These are phyloP conservation scores for Tillandsia fasciculata DNA, from an alignment of 176 grass and related monocot genomes.

Conservation along the genomic window DNA sequence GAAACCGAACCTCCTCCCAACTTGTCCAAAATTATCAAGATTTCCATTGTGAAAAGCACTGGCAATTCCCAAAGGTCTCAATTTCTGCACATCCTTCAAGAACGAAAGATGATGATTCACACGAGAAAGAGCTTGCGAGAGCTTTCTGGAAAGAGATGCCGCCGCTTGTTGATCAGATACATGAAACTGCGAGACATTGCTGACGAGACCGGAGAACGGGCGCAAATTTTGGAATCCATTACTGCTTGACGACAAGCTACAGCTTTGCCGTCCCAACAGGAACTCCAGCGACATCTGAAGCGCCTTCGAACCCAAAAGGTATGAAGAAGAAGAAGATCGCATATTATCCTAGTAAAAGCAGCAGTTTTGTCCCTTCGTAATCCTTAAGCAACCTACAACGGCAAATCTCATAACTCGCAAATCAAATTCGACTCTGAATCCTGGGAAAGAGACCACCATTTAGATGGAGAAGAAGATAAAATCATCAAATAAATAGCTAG, in stretches of 20 bases:
- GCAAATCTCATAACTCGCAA: not conserved
- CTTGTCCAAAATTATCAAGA: constrained; percentile 28
- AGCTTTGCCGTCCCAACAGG: not conserved
- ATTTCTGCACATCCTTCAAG: not conserved
- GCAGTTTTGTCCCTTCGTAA: not conserved
- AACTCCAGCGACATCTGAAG: not conserved
- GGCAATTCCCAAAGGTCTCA: not conserved
- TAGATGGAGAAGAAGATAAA: not conserved
- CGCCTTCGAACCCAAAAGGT: not conserved
- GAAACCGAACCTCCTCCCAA: constrained; percentile 44
- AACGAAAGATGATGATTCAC: not conserved
- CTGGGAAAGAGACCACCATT: not conserved
- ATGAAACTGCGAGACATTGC: not conserved
- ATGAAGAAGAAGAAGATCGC: not conserved
- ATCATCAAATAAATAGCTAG: not conserved
- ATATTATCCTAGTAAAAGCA: not conserved
- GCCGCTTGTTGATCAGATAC: not conserved
- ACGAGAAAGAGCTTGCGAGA: not conserved
- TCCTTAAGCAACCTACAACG: not conserved
- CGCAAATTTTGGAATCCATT: not conserved
- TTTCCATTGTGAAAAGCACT: not conserved
- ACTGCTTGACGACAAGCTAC: not conserved
- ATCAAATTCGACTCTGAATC: not conserved
- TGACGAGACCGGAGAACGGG: not conserved
- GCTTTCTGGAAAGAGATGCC: not conserved